Base-by-base conservation (phyloP, 306 rosid species). In the Crotalaria pallida region DNA sequence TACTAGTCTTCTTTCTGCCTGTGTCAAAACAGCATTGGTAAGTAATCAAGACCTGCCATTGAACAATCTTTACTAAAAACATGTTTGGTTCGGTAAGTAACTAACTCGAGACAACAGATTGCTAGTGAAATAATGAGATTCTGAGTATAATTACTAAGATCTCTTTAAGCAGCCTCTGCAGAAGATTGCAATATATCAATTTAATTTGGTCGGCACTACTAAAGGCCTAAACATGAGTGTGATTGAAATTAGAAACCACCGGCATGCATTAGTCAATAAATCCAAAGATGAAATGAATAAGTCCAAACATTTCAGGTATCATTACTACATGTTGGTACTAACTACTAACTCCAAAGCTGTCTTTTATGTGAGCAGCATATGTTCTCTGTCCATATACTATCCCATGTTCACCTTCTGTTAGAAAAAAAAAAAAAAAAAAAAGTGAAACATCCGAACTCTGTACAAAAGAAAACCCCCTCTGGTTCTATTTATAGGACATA, bases 311-410 rank as follows among this genome's bases (percentile, higher is more conserved):
- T 2, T 51, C 2, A 61, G 21, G 58, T 21, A 65, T 44, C 16
- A 56, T 15, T 43, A 55, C 19, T 53, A 7, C 63, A 36, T 16
- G 65, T 65, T 21, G 44, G n/a, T 55, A 56, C 65, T 36, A 77
- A 52, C 65, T 55, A 56, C 65, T 36, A 77, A 52, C 65, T 61
- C 58, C 65, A 62, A 69, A 77, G 3, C 13, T 77, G 73, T 70
- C 61, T 24, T 44, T 43, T 70, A 19, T 22, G 53, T 10, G 44
- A 57, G 59, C 58, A 13, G 69, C 58, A 24, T 47, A 26, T 58
- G 34, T 34, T 50, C 10, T 7, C 1, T 48, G 71, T 22, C 21
- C 38, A 13, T 24, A 1, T 40, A 51, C 73, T 19, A n/a, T 43
- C 48, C 18, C 41, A 18, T 44, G 56, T 44, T 69, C 67, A 69